A percentile compares a stretch with the other conserved stretches of the same genome.
phyloP scores from a whole-genome alignment of 257 asterid species.

The Haberlea rhodopensis region DNA sequence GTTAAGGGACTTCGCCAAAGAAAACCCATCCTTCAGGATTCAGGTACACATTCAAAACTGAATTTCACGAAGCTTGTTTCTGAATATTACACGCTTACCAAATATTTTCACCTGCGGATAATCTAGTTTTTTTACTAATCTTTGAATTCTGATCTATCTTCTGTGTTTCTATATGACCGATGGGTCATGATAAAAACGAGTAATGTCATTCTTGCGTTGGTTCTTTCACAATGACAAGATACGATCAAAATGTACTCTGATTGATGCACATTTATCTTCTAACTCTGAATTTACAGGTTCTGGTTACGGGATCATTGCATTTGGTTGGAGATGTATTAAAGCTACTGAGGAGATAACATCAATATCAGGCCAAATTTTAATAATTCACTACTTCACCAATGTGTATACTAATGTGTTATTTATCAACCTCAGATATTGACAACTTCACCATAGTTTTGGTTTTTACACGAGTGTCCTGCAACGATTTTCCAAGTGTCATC shows the following conservation, averaged over 20 bases:
- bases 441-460: background rate
- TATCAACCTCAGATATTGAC: background rate
- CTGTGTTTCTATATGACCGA: background rate
- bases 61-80: background rate
- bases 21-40: conserved; percentile 58
- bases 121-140: background rate
- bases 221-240: background rate
- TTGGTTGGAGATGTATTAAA: conserved; percentile 86
- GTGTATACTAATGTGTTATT: too few species aligned
- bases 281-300: conserved; percentile 52
- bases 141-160: background rate
- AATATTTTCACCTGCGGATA: too few species aligned
- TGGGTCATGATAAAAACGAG: background rate
- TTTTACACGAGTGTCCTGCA: too few species aligned
- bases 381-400: background rate
- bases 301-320: conserved; percentile 91
- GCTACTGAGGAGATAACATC: conserved; percentile 53
- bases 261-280: background rate
- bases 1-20: conserved; percentile 62
- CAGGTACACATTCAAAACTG: conserved; percentile 44
- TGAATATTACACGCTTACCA: background rate
- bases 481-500: too few species aligned
- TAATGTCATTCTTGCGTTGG: background rate
- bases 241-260: background rate
- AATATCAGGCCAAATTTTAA: background rate